Evolutionary conservation across 2,329 filamentous ascomycete genomes (phyloP), one percentile per base, ranked within the genome.

Genomic region (Cladobotryum protrusum): DNA sequence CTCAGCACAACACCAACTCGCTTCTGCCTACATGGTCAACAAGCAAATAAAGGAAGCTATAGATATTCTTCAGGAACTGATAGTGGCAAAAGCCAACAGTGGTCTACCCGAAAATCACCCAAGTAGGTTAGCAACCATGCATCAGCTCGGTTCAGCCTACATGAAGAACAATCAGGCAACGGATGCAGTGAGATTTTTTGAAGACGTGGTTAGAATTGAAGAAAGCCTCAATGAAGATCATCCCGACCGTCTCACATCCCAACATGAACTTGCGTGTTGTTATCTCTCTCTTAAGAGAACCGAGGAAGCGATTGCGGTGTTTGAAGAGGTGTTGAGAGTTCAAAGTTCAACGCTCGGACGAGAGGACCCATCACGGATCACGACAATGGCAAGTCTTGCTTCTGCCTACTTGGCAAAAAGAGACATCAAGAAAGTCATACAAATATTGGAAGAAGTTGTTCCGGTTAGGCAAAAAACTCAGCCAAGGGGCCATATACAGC

Each of bases 211-310:
- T 11, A n/a, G 33, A 8, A 11, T 44, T 15, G 32, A 36, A 3
- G 12, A 6, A 17, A 15, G 17, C 9, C 34, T 42, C 13, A 41
- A 45, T 14, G 29, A 49, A 14, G 32, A 33, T 4, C 17, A 48
- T 17, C 45, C 37, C 4, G 19, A 40, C 13, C 35, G 19, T 3
- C 24, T 52, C 17, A 33, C 44, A 1, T 52, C 45, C 2, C 45
- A 52, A 18, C 35, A 52, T n/a, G 45, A 52, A 12, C 49, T 52
- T 14, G 49, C 39, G 32, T 44, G 40, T 20, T 48, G 45, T 18
- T 52, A 52, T 19, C 6, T 48, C 1, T 13, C 41, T 2, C 24
- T 48, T 6, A 36, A 45, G 7, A 24, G 42, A 34, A 17, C 41
- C 1, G 45, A 45, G 12, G 45, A 52, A 3, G 49, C 49, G 9